phyloP scores from a whole-genome alignment of 495 filamentous ascomycete genomes.

The Amniculicola lignicola region DNA sequence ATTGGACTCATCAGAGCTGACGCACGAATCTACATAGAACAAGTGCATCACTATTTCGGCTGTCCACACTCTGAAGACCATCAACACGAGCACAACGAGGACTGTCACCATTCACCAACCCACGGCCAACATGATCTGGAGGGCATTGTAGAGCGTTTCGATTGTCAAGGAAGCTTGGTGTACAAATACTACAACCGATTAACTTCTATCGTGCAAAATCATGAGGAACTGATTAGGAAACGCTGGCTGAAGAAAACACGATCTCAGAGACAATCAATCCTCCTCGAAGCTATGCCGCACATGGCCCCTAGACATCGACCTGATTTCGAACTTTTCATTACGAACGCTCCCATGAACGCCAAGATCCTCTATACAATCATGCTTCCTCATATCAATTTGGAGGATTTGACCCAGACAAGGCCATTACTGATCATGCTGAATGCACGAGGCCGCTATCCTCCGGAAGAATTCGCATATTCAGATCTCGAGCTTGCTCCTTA shows the following conservation, averaged over 20 bases:
- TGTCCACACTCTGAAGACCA: too few species aligned
- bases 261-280: conserved; percentile 43
- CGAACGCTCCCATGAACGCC: conserved; percentile 2
- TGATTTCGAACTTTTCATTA: conserved; percentile 48
- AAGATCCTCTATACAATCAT: not conserved
- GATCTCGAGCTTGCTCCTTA: not conserved
- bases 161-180: not conserved
- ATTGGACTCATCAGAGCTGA: too few species aligned
- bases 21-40: too few species aligned
- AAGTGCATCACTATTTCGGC: too few species aligned
- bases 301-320: conserved; percentile 52
- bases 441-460: not conserved
- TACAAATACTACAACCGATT: conserved; percentile 17
- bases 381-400: not conserved
- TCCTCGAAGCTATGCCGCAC: conserved; percentile 46
- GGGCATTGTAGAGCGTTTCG: conserved; percentile 1
- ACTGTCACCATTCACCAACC: too few species aligned
- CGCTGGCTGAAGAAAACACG: conserved; percentile 51
- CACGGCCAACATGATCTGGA: too few species aligned
- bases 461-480: not conserved
- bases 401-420: not conserved
- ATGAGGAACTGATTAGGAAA: conserved; percentile 48
- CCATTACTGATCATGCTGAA: not conserved
- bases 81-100: too few species aligned
- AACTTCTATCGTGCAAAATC: conserved; percentile 41